These are phyloP conservation scores for Pyricularia pennisetigena DNA, from an alignment of 2,329 filamentous ascomycete species.

Conservation along the genomic window DNA sequence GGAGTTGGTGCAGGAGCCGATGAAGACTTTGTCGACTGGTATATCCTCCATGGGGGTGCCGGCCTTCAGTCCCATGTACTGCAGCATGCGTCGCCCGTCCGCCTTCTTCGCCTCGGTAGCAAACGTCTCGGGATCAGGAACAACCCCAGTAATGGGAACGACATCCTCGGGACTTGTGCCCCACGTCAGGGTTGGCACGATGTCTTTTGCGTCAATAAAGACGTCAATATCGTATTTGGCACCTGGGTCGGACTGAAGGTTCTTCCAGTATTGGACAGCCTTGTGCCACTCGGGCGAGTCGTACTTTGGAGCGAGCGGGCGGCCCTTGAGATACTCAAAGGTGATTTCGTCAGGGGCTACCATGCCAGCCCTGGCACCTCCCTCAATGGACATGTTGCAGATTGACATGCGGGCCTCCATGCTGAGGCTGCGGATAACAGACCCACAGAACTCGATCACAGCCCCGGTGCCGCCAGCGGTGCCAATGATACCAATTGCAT, in stretches of 20 bases:
- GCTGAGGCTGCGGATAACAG: constrained; percentile 77
- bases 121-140: constrained; percentile 86
- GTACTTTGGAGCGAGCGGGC: constrained; percentile 76
- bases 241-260: constrained; percentile 72
- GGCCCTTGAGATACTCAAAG: constrained; percentile 89
- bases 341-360: constrained; percentile 90
- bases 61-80: constrained; percentile 90
- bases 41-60: constrained; percentile 92
- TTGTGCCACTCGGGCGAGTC: constrained; percentile 84
- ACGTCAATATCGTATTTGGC: constrained; percentile 88
- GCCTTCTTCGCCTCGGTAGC: constrained; percentile 69
- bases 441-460: constrained; percentile 96
- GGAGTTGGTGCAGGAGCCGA: constrained; percentile 95
- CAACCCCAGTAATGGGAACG: constrained; percentile 82
- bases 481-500: constrained; percentile 88
- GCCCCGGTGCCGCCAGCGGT: constrained; percentile 90
- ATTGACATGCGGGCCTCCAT: constrained; percentile 99
- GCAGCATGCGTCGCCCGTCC: constrained; percentile 69
- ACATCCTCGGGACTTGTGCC: constrained; percentile 95
- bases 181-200: constrained; percentile 90
- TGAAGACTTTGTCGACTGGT: constrained; percentile 88
- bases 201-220: constrained; percentile 85
- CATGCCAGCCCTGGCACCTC: constrained; percentile 90
- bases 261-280: constrained; percentile 80
- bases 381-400: constrained; percentile 99